Conservation (phyloP, 805 yeast genomes). For the Teunomyces funiuensis region DNA sequence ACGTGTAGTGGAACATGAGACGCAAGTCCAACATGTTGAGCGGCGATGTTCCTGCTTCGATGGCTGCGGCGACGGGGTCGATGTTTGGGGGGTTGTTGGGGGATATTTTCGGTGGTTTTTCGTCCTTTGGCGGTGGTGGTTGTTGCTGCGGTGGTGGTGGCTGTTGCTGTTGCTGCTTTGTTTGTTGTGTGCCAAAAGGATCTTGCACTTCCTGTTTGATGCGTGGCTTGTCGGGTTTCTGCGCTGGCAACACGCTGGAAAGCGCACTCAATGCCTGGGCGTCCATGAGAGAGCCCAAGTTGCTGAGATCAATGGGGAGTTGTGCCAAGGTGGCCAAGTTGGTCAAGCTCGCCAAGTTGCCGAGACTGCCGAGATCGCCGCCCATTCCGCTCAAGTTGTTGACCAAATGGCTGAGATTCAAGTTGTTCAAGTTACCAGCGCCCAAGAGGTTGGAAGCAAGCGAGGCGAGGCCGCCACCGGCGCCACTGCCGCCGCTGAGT, state of each 20-base stretch:
- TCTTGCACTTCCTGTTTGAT: too few relatives aligned
- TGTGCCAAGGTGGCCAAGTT: constrained; percentile 45
- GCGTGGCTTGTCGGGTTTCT: not conserved
- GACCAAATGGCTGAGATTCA: constrained; percentile 43
- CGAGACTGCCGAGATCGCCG: constrained; percentile 34
- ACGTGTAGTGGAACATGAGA: constrained; percentile 84
- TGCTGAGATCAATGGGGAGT: constrained; percentile 39
- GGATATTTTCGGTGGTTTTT: constrained; percentile 17
- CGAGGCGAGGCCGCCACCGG: not conserved
- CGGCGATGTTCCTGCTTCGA: not conserved
- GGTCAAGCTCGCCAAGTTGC: constrained; percentile 38
- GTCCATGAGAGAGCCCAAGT: constrained; percentile 31
- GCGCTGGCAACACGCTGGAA: not conserved
- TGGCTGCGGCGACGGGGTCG: constrained; percentile 10
- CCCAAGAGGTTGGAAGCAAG: constrained; percentile 15
- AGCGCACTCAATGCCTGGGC: not conserved
- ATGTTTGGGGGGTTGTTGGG: constrained; percentile 20
- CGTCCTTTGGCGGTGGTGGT: constrained; percentile 16
- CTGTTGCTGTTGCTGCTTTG: constrained; percentile 1
- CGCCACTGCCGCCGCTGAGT: constrained; percentile 3
- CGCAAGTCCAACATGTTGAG: constrained; percentile 75
- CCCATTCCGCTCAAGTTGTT: constrained; percentile 38
- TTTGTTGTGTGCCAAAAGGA: too few relatives aligned
- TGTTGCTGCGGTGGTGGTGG: constrained; percentile 7
- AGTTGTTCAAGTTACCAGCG: constrained; percentile 41